Evolutionary conservation across 306 rosid genomes (phyloP).

Genomic region (Malus sylvestris): DNA sequence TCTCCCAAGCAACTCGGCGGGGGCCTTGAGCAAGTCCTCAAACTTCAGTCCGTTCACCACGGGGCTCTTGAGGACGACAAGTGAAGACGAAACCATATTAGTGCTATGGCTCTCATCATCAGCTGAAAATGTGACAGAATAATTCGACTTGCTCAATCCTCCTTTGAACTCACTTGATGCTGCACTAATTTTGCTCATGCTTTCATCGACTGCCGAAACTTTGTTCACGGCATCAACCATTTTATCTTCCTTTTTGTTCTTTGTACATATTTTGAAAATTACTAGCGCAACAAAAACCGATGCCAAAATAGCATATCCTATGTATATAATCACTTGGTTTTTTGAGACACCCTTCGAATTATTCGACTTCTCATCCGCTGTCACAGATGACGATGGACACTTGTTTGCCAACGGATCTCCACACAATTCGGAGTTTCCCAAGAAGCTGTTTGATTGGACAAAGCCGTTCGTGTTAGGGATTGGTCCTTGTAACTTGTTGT

Average conservation of each 20-base stretch:
- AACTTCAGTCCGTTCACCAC: slow-evolving; percentile 42
- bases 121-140: slow-evolving; percentile 25
- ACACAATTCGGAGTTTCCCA: slow-evolving; percentile 59
- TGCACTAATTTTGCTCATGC: slow-evolving; percentile 13
- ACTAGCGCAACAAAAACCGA: slow-evolving; percentile 21
- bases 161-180: slow-evolving; percentile 40
- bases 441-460: slow-evolving; percentile 41
- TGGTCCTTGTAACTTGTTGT: slow-evolving; percentile 43
- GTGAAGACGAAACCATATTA: slow-evolving; percentile 45
- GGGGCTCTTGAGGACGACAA: slow-evolving; percentile 50
- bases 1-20: slow-evolving; percentile 80
- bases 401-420: slow-evolving; percentile 43
- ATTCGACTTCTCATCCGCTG: slow-evolving; percentile 11
- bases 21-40: slow-evolving; percentile 74
- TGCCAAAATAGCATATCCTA: slow-evolving; percentile 56
- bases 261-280: slow-evolving; percentile 30
- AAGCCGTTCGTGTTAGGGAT: slow-evolving; percentile 35
- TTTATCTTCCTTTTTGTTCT: slow-evolving; percentile 34
- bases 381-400: slow-evolving; percentile 17
- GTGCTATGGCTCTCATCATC: slow-evolving; percentile 73
- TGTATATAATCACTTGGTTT: slow-evolving; percentile 42
- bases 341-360: slow-evolving; percentile 35
- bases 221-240: slow-evolving; percentile 30
- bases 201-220: slow-evolving; percentile 21
- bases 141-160: slow-evolving; percentile 38